phyloP scores from a whole-genome alignment of 2,329 filamentous ascomycete species.

The Colletotrichum chrysophilum region DNA sequence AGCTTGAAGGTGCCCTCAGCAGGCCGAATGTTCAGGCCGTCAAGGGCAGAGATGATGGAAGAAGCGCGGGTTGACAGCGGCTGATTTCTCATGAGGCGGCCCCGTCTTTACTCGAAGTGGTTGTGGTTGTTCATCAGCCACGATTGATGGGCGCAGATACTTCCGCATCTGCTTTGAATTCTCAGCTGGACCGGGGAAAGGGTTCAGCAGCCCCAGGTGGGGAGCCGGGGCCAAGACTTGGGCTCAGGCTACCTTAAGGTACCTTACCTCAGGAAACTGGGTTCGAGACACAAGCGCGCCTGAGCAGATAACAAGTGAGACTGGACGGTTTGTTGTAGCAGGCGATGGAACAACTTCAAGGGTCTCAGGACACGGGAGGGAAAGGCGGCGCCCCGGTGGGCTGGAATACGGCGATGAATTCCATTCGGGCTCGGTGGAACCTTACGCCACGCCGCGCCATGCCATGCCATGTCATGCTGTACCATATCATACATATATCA shows the following conservation, averaged over 20 bases:
- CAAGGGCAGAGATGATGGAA: neutral
- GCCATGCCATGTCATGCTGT: neutral
- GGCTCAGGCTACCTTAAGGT: neutral
- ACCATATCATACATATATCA: neutral
- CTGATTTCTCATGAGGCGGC: neutral
- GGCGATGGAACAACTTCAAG: neutral
- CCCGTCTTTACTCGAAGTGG: neutral
- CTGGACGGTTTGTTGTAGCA: neutral
- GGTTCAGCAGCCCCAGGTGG: neutral
- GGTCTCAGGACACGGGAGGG: neutral
- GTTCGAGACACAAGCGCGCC: neutral
- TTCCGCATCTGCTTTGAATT: neutral
- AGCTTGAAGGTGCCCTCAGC: neutral
- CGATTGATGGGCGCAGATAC: neutral
- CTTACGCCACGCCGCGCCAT: neutral
- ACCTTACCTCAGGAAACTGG: neutral
- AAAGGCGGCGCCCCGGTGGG: neutral
- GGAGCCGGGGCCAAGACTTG: neutral
- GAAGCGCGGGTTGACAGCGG: neutral
- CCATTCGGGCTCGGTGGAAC: neutral
- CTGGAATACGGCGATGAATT: neutral
- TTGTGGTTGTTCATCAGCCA: neutral
- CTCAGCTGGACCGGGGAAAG: slow-evolving; percentile 9
- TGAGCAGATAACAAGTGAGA: neutral
- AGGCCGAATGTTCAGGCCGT: neutral